Evolutionary conservation across 805 yeast genomes (phyloP).

Genomic region (Hanseniaspora lachancei): DNA sequence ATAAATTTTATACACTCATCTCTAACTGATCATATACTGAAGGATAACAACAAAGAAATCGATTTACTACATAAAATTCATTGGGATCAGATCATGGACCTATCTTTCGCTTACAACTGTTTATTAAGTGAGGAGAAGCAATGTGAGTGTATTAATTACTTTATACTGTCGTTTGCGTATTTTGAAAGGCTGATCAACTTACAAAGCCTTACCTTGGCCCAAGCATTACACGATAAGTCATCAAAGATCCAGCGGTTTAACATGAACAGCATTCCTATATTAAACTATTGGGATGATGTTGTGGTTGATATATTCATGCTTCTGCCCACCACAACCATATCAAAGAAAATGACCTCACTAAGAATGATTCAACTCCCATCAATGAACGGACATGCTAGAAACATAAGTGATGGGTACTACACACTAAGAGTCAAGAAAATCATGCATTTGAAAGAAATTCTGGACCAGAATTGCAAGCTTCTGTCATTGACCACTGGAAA

Average conservation of each 20-base stretch:
- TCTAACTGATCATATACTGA: background rate
- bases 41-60: background rate
- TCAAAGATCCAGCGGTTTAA: slow-evolving; percentile 1
- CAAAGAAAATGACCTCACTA: background rate
- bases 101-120: slow-evolving; percentile 1
- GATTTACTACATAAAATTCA: background rate
- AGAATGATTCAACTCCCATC: background rate
- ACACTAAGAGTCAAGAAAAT: slow-evolving; percentile 4
- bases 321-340: background rate
- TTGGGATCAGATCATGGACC: background rate
- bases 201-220: background rate
- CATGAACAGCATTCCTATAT: slow-evolving; percentile 1
- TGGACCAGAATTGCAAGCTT: background rate
- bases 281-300: slow-evolving; percentile 4
- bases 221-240: background rate
- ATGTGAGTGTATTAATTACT: background rate
- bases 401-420: slow-evolving; percentile 10
- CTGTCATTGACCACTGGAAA: background rate
- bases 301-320: background rate
- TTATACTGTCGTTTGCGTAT: background rate
- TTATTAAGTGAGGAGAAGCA: background rate
- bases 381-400: slow-evolving; percentile 9
- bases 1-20: background rate
- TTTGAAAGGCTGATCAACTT: background rate
- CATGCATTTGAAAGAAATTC: background rate